Evolutionary conservation across 805 yeast genomes (phyloP).

Genomic region (Nakazawaea holstii): DNA sequence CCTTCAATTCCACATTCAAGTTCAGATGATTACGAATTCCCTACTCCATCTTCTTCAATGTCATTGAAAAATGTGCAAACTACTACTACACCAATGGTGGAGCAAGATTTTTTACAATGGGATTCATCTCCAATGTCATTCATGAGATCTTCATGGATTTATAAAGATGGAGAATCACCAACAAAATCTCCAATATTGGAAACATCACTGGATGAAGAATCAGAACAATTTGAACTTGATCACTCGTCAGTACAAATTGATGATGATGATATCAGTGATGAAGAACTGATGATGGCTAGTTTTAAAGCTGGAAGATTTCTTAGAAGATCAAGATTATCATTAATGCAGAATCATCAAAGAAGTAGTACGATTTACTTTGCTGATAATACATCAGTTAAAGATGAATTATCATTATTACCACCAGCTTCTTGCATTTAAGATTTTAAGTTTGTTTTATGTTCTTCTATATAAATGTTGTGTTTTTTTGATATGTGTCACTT

Average conservation of each 20-base stretch:
- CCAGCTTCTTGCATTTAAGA: background rate
- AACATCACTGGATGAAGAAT: no score
- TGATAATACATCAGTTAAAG: background rate
- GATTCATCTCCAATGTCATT: constrained; percentile 2
- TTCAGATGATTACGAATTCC: background rate
- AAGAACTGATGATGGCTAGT: constrained; percentile 7
- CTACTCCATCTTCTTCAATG: constrained; percentile 12
- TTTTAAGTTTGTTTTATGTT: background rate
- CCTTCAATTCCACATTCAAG: constrained; percentile 11
- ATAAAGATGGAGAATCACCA: background rate
- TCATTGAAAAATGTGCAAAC: background rate
- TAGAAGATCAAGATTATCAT: constrained; percentile 19
- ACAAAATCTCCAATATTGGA: background rate
- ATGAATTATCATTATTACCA: background rate
- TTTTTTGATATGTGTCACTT: no score
- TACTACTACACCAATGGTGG: background rate
- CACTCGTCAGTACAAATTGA: background rate
- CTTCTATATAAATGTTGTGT: background rate
- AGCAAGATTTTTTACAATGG: background rate
- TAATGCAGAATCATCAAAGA: background rate
- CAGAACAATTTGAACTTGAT: background rate
- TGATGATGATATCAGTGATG: background rate
- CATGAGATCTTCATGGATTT: constrained; percentile 8
- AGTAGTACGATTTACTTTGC: background rate
- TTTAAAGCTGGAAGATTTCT: constrained; percentile 22